Evolutionary conservation across 78 protist genomes (phyloP).

Genomic region (Protostelium mycophagum): DNA sequence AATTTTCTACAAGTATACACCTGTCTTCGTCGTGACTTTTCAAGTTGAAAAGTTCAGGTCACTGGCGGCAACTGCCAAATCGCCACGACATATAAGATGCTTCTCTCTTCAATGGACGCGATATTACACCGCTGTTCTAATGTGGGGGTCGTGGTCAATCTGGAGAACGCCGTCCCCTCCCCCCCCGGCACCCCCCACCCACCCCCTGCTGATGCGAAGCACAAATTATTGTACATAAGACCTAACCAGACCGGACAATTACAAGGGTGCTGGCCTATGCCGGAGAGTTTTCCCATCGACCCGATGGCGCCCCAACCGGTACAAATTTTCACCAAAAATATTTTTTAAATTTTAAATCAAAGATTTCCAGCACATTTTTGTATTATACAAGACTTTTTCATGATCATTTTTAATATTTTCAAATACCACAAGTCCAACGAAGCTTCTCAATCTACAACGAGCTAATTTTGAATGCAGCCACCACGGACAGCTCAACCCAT

Average conservation of each 20-base stretch:
- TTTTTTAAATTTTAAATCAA: no score
- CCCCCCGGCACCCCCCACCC: neutral
- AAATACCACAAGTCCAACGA: no score
- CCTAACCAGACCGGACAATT: neutral
- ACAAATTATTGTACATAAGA: neutral
- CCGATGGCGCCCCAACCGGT: neutral
- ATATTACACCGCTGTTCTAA: neutral
- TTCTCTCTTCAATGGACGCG: neutral
- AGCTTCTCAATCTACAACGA: no score
- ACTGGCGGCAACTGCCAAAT: neutral
- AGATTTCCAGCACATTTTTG: no score
- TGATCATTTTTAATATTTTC: no score
- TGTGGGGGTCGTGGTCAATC: neutral
- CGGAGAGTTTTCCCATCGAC: neutral
- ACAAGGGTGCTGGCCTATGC: neutral
- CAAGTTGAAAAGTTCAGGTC: neutral
- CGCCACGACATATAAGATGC: neutral
- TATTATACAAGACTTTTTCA: no score
- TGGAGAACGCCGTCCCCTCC: neutral
- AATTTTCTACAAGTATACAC: no score
- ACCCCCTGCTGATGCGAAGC: neutral
- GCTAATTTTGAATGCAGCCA: no score
- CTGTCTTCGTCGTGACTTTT: neutral
- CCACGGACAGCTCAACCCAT: constrained; percentile 42
- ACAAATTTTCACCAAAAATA: neutral